Percentiles rank a stretch among this genome's conserved stretches.
These are phyloP conservation scores for Ceratobasidium sp. DNA, from an alignment of 1,284 basidiomycete species.

Conservation along the genomic window DNA sequence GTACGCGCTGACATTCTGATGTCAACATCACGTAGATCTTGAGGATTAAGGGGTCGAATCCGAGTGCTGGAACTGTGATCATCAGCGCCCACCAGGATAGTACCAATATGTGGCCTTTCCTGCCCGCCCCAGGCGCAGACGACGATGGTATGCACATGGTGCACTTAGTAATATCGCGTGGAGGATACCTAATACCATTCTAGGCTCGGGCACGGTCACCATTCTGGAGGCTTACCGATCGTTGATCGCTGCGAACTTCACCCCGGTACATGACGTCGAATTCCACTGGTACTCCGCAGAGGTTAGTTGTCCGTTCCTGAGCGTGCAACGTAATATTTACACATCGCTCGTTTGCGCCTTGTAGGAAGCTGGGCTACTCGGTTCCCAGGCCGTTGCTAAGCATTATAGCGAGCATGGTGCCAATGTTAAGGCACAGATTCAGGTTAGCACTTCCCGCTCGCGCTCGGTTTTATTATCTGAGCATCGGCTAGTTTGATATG, in stretches of 20 bases:
- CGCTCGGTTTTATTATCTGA: background rate
- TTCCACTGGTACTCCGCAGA: slow-evolving; percentile 98
- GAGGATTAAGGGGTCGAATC: slow-evolving; percentile 71
- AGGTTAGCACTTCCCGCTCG: slow-evolving; percentile 56
- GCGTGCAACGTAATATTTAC: background rate
- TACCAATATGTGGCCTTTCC: slow-evolving; percentile 87
- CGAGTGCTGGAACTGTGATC: slow-evolving; percentile 64
- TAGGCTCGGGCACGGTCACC: slow-evolving; percentile 82
- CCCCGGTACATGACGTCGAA: slow-evolving; percentile 79
- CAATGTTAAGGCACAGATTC: slow-evolving; percentile 87
- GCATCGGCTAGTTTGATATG: slow-evolving; percentile 77
- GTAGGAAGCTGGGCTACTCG: slow-evolving; percentile 92
- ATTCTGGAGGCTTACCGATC: slow-evolving; percentile 90
- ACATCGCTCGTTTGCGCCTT: slow-evolving; percentile 13
- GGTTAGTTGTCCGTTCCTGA: slow-evolving; percentile 21
- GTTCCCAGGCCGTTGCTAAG: slow-evolving; percentile 88
- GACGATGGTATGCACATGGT: slow-evolving; percentile 70
- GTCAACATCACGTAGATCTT: slow-evolving; percentile 59
- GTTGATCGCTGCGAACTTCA: slow-evolving; percentile 79
- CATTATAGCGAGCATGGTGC: slow-evolving; percentile 69
- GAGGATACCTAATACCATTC: background rate
- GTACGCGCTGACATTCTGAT: slow-evolving; percentile 47
- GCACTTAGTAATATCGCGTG: background rate
- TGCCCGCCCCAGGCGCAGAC: slow-evolving; percentile 88
- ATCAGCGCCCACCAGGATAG: slow-evolving; percentile 92